phyloP scores from a whole-genome alignment of 805 yeast genomes.

The Metschnikowia kunwiensis region DNA sequence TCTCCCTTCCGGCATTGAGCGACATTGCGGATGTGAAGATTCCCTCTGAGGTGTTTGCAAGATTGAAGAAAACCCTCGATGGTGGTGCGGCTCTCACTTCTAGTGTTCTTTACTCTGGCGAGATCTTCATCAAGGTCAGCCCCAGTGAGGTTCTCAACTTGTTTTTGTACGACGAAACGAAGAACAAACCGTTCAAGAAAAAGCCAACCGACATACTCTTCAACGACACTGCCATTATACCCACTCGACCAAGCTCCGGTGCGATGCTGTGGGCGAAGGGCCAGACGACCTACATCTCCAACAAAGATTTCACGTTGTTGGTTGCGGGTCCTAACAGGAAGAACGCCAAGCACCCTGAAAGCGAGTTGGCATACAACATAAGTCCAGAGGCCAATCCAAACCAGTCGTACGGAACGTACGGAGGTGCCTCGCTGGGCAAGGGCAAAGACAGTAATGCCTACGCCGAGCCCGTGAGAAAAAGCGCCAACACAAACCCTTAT shows the following conservation, averaged over 20 bases:
- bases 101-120: constrained; percentile 49
- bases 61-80: constrained; percentile 23
- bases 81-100: constrained; percentile 24
- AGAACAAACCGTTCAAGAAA: constrained; percentile 20
- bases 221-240: constrained; percentile 63
- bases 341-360: constrained; percentile 56
- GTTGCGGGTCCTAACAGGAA: constrained; percentile 77
- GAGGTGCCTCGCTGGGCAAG: constrained; percentile 14
- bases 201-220: constrained; percentile 56
- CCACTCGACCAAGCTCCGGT: constrained; percentile 76
- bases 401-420: constrained; percentile 28
- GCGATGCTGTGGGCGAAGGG: constrained; percentile 88
- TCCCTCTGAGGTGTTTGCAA: constrained; percentile 28
- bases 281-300: constrained; percentile 51
- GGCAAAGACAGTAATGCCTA: constrained; percentile 28
- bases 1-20: constrained; percentile 59
- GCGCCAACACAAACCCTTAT: constrained; percentile 25
- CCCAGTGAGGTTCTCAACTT: constrained; percentile 42
- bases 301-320: constrained; percentile 59
- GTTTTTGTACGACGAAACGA: constrained; percentile 22
- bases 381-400: constrained; percentile 44
- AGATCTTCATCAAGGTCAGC: constrained; percentile 53
- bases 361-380: constrained; percentile 47
- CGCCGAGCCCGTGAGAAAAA: constrained; percentile 45
- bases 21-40: constrained; percentile 51